A percentile compares a stretch with the other conserved stretches of the same genome.
These are phyloP conservation scores for Suillus occidentalis DNA, from an alignment of 768 basidiomycete species.

Conservation along the genomic window DNA sequence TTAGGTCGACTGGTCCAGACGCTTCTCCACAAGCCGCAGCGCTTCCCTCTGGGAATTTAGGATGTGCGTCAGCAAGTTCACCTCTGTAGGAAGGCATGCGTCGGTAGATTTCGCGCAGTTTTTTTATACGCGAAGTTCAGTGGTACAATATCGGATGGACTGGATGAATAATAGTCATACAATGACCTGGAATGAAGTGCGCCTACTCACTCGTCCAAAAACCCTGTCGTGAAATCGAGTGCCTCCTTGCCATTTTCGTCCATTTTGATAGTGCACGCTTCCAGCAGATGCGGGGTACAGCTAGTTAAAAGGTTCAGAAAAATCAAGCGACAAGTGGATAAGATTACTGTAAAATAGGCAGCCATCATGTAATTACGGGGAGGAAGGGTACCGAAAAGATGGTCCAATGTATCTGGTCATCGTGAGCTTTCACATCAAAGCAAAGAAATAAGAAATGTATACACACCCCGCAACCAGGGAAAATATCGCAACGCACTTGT, in stretches of 20 bases:
- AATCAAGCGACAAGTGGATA: too few species aligned
- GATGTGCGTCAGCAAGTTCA: conserved; percentile 36
- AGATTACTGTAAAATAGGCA: conserved; percentile 33
- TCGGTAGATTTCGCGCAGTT: conserved; percentile 20
- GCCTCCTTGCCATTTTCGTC: conserved; percentile 9
- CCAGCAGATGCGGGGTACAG: conserved; percentile 18
- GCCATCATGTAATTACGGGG: conserved; percentile 29
- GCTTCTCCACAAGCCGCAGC: conserved; percentile 10
- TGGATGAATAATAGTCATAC: conserved; percentile 4
- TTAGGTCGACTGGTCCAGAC: conserved; percentile 32
- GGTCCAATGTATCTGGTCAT: conserved; percentile 26
- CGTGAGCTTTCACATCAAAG: not conserved
- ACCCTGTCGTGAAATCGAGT: conserved; percentile 18
- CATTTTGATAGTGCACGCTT: conserved; percentile 18
- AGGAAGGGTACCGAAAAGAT: conserved; percentile 9
- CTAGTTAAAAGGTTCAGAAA: not conserved
- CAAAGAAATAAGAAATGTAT: not conserved
- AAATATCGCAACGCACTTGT: conserved; percentile 54
- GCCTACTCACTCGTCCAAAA: conserved; percentile 7
- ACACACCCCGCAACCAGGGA: conserved; percentile 42
- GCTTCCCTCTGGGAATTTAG: conserved; percentile 31
- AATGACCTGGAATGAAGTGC: not conserved
- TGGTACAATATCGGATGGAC: conserved; percentile 16
- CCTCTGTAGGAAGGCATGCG: conserved; percentile 37
- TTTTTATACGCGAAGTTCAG: conserved; percentile 22